Conservation (phyloP, 1,284 basidiomycete genomes). For the Puccinia horiana region DNA sequence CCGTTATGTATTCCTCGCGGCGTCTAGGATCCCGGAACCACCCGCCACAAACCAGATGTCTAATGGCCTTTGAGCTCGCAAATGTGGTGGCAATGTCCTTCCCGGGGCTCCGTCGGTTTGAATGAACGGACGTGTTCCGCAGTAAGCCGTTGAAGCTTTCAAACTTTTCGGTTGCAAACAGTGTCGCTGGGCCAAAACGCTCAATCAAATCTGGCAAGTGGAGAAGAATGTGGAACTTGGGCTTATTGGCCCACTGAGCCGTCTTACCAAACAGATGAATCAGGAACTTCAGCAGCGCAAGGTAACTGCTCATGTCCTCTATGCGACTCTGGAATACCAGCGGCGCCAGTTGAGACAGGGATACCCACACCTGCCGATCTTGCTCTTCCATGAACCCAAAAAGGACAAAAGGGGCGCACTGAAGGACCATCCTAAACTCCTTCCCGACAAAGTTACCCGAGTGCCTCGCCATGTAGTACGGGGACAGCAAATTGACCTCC, state of each 20-base stretch:
- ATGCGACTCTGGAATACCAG: not conserved
- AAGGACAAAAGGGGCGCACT: not conserved
- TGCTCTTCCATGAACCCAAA: not conserved
- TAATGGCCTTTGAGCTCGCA: not conserved
- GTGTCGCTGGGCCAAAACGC: not conserved
- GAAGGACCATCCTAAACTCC: not conserved
- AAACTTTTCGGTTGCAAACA: slow-evolving; percentile 34
- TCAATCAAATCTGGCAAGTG: slow-evolving; percentile 53
- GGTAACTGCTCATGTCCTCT: not conserved
- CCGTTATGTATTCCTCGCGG: not conserved
- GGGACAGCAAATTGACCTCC: too few species aligned
- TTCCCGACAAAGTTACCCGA: not conserved
- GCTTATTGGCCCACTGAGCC: slow-evolving; percentile 60
- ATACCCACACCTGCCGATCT: not conserved
- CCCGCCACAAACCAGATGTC: not conserved
- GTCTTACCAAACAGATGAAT: not conserved
- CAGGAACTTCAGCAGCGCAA: not conserved
- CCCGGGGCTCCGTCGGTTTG: not conserved
- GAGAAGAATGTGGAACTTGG: slow-evolving; percentile 58
- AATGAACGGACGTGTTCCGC: slow-evolving; percentile 1
- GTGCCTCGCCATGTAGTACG: not conserved
- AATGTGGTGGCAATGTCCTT: not conserved
- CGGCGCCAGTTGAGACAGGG: not conserved
- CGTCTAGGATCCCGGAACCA: not conserved
- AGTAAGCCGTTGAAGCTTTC: not conserved